These are phyloP conservation scores for Bipolaris zeicola DNA, from an alignment of 2,329 filamentous ascomycete species.

Conservation along the genomic window DNA sequence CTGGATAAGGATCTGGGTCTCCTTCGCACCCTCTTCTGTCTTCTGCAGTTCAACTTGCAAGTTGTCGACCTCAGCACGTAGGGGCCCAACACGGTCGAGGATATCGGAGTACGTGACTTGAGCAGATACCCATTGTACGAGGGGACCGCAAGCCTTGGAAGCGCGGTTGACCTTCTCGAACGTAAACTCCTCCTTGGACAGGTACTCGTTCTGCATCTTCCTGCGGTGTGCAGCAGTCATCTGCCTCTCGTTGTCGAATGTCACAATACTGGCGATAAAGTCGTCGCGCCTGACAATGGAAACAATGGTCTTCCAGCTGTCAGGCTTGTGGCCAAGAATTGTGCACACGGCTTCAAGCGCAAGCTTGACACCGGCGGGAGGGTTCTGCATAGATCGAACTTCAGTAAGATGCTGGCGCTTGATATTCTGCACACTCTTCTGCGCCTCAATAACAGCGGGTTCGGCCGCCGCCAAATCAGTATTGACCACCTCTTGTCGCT, in stretches of 20 bases:
- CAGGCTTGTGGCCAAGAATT: constrained; percentile 84
- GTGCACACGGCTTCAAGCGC: constrained; percentile 97
- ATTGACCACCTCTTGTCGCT: constrained; percentile 81
- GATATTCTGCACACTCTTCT: constrained; percentile 97
- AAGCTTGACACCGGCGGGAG: constrained; percentile 86
- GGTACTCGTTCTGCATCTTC: constrained; percentile 91
- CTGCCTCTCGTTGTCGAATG: constrained; percentile 92
- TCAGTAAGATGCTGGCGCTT: constrained; percentile 96
- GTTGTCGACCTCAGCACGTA: constrained; percentile 85
- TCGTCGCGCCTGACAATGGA: constrained; percentile 88
- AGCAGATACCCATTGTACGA: constrained; percentile 96
- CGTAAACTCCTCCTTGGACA: constrained; percentile 93
- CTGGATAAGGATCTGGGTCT: constrained; percentile 85
- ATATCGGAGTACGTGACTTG: constrained; percentile 99
- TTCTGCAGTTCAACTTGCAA: constrained; percentile 88
- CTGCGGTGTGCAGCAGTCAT: constrained; percentile 84
- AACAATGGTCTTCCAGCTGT: constrained; percentile 90
- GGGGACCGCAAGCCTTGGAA: constrained; percentile 92
- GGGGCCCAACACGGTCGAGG: constrained; percentile 86
- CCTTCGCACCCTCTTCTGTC: constrained; percentile 91
- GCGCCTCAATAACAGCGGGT: constrained; percentile 88
- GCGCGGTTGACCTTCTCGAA: constrained; percentile 96
- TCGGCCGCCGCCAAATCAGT: constrained; percentile 88
- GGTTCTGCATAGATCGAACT: constrained; percentile 95
- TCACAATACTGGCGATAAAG: constrained; percentile 97